These are phyloP conservation scores for Sarcodon aspratus DNA, from an alignment of 768 basidiomycete species.

Conservation along the genomic window DNA sequence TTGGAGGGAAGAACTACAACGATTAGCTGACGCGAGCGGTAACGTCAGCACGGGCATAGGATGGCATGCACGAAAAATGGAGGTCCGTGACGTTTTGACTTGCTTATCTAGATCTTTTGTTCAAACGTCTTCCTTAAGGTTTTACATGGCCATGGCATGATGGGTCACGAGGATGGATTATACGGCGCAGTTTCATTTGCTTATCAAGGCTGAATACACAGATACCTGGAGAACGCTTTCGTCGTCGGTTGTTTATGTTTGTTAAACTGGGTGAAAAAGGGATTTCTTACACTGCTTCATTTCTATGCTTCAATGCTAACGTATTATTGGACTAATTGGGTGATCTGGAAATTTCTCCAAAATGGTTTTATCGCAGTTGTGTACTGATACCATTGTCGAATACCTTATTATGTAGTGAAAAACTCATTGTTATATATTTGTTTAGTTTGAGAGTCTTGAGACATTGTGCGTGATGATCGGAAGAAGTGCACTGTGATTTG, in stretches of 20 bases:
- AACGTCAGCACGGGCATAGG: slow-evolving; percentile 88
- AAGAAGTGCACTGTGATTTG: too few species aligned
- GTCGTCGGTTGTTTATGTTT: not conserved
- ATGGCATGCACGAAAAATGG: slow-evolving; percentile 97
- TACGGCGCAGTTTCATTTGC: slow-evolving; percentile 94
- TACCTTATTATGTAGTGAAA: too few species aligned
- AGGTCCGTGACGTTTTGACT: slow-evolving; percentile 42
- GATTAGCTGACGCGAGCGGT: slow-evolving; percentile 70
- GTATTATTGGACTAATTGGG: too few species aligned
- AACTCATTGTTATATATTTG: too few species aligned
- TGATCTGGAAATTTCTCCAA: too few species aligned
- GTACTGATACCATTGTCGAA: too few species aligned
- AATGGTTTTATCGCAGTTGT: too few species aligned
- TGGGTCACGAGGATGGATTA: slow-evolving; percentile 86
- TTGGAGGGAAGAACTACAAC: slow-evolving; percentile 58
- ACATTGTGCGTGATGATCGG: too few species aligned
- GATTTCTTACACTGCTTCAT: too few species aligned
- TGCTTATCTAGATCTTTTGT: not conserved
- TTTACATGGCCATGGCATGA: slow-evolving; percentile 80
- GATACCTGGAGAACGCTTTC: not conserved
- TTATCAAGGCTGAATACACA: slow-evolving; percentile 62
- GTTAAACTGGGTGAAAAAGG: too few species aligned
- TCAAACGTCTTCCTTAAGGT: slow-evolving; percentile 32
- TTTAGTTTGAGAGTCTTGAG: too few species aligned
- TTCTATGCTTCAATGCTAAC: too few species aligned